Conservation (phyloP, 495 filamentous ascomycete genomes). For the Bacidia rubella region DNA sequence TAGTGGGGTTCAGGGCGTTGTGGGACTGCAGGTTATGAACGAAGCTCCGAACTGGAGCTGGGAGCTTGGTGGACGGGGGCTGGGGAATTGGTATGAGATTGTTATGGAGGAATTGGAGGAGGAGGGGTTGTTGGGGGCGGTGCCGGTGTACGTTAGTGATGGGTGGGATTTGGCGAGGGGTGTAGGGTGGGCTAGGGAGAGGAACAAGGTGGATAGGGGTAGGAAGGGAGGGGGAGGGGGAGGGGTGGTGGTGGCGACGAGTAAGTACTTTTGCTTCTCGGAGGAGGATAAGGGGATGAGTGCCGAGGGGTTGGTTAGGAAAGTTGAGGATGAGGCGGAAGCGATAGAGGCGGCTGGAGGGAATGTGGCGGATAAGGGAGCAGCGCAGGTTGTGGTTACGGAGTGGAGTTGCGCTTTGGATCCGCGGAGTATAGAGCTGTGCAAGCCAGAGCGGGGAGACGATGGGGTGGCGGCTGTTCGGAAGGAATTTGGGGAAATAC, state of each 20-base stretch:
- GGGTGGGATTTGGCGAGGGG: constrained; percentile 32
- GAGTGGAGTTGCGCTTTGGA: constrained; percentile 42
- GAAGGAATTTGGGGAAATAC: constrained; percentile 31
- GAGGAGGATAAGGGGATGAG: constrained; percentile 29
- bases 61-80: constrained; percentile 18
- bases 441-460: constrained; percentile 18
- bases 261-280: constrained; percentile 40
- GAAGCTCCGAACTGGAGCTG: constrained; percentile 31
- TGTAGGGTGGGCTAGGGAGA: constrained; percentile 3
- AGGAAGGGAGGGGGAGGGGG: not conserved
- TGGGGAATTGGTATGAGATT: constrained; percentile 41
- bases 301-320: constrained; percentile 34
- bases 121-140: constrained; percentile 27
- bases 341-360: constrained; percentile 16
- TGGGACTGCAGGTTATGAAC: constrained; percentile 41
- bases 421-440: constrained; percentile 30
- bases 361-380: constrained; percentile 29
- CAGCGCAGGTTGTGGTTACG: constrained; percentile 35
- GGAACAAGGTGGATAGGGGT: not conserved
- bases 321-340: constrained; percentile 25
- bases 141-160: constrained; percentile 43
- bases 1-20: too few relatives aligned
- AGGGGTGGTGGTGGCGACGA: constrained; percentile 37
- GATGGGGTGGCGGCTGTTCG: constrained; percentile 16
- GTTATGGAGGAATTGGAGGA: constrained; percentile 26